These are phyloP conservation scores for Stevia rebaudiana DNA, from an alignment of 140 eudicot genomes.

Conservation along the genomic window DNA sequence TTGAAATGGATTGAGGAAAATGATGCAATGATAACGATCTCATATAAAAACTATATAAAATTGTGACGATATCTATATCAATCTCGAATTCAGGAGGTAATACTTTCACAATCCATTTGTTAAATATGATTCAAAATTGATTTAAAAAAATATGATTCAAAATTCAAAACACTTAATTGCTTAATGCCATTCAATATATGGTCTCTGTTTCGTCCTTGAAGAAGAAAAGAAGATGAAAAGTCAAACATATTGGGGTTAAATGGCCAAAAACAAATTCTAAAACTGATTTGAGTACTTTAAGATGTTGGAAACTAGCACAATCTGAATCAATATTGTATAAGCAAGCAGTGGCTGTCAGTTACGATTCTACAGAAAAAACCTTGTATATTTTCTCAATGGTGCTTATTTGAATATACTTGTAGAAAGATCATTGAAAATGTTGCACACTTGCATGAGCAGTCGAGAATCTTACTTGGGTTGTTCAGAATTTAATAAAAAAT, in stretches of 20 bases:
- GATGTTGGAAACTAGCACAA: not conserved
- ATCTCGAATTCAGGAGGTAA: not conserved
- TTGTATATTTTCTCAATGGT: not conserved
- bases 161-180: not conserved
- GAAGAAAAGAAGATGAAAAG: not conserved
- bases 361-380: not conserved
- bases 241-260: not conserved
- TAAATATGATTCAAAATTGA: not conserved
- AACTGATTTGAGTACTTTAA: not conserved
- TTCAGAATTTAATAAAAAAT: not conserved
- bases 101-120: not conserved
- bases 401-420: not conserved
- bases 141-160: too few species aligned
- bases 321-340: not conserved
- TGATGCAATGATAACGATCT: not conserved
- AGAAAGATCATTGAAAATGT: not conserved
- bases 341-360: not conserved
- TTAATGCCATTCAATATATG: not conserved
- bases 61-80: not conserved
- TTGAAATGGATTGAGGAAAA: conserved; percentile 12
- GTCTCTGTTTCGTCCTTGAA: not conserved
- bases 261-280: not conserved
- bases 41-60: not conserved
- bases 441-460: not conserved
- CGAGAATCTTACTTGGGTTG: not conserved